A percentile compares a stretch with the other conserved stretches of the same genome.
Evolutionary conservation across 139 green algal species (phyloP).

Genomic region (Closterium sp.): DNA sequence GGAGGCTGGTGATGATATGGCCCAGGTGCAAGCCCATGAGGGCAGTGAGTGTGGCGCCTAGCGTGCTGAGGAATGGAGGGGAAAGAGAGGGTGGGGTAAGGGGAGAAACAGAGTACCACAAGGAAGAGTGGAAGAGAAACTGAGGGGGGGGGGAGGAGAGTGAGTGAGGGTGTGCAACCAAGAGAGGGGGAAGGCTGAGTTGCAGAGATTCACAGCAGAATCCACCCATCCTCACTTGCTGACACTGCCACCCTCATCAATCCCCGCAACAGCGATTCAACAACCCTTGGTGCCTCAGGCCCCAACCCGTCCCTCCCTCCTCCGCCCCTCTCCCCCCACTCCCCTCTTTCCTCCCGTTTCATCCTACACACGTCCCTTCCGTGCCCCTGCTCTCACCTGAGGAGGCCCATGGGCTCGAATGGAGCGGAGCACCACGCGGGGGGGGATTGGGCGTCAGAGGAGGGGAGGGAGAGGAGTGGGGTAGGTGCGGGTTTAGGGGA

Average conservation of each 20-base stretch:
- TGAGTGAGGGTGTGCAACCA: neutral
- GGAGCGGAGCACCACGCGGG: neutral
- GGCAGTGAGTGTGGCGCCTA: neutral
- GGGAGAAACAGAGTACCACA: too few relatives aligned
- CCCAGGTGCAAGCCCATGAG: neutral
- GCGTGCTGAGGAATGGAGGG: neutral
- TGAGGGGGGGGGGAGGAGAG: neutral
- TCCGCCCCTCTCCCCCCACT: too few relatives aligned
- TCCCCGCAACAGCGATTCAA: too few relatives aligned
- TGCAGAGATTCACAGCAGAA: neutral
- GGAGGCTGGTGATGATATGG: neutral
- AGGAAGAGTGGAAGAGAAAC: too few relatives aligned
- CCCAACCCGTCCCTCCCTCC: too few relatives aligned
- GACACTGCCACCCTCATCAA: too few relatives aligned
- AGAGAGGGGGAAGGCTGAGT: neutral
- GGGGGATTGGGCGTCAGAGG: neutral
- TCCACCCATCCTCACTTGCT: neutral
- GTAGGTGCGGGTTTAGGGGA: too few relatives aligned
- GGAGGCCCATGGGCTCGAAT: neutral
- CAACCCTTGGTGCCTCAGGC: too few relatives aligned
- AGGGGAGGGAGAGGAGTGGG: neutral
- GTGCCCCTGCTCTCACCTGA: neutral
- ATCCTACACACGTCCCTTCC: too few relatives aligned
- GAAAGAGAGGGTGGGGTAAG: neutral
- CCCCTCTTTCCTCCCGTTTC: too few relatives aligned